Base-by-base conservation (phyloP, 1,284 basidiomycete genomes). In the Ustilago trichophora region DNA sequence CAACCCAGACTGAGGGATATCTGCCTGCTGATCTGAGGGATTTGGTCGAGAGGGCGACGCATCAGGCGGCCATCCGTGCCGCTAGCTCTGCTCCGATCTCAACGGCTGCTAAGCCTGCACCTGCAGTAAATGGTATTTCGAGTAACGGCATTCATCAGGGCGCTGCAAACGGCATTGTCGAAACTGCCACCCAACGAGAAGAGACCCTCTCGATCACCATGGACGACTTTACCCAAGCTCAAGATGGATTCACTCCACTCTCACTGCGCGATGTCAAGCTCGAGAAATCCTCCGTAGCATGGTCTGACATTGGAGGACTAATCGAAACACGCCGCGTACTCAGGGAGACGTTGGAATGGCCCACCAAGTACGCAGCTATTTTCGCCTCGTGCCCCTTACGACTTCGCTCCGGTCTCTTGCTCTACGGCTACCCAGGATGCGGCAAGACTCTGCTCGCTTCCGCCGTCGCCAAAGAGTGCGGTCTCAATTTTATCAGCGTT, bases 281-380 rank as follows among this genome's bases (percentile, higher is more conserved):
- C 45, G 91, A 96, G 74, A 92, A 91, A 76, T 93, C 93, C 4
- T 88, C 90, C 3, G 87, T 91, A 3, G 87, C 87, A 19, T 99
- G 96, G 96, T 85, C 87, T 2, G 96, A 98, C 81, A 93, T 99
- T 60, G 96, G 96, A 72, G 96, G 95, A 8, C 83, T 98, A 57
- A 83, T 87, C 44, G 89, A 91, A 65, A 91, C 90, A 21, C 88
- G 91, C 38, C 85, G 88, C 25, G 85, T 92, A 0, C 84, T 98
- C 8, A 87, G 93, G 24, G 96, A 98, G 83, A 99, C 96, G 6
- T 85, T 99, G 6, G 96, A 99, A 82, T 98, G 95, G 94, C 96
- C 96, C 3, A 97, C 94, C 0, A 98, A 97, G 80, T 99, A 98
- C 82, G 93, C 90, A 0, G 90, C 91, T 1, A 93, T 99, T 64